Evolutionary conservation across 2,329 filamentous ascomycete genomes (phyloP), one percentile per base, ranked within the genome.

Genomic region (Diaporthe vexans): DNA sequence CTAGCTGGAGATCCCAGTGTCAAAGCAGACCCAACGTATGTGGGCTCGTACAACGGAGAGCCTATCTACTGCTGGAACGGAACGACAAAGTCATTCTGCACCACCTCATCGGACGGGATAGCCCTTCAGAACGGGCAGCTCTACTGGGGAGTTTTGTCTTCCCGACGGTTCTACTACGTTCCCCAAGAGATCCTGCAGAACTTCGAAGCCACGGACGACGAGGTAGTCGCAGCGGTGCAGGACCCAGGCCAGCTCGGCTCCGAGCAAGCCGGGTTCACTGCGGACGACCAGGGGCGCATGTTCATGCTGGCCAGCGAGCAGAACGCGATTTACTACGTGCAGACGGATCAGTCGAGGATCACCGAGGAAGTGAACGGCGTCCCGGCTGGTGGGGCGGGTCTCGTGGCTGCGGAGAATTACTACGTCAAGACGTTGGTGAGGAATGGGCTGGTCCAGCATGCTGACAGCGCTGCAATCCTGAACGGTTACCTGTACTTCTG

Each of bases 271-370:
- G 84, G 84, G 9, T 83, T 85, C 76, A 84, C 83, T 3, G 83
- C 84, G 4, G 84, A 85, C 72, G 83, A 84, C 73, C 79, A 79
- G 17, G 84, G 84, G 1, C 78, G 83, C 1, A 80, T 86, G 11
- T 85, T 85, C 74, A 83, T 86, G 69, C 76, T 81, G 40, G 83
- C 84, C 9, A 82, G 80, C 71, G 84, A 86, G 77, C 84, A 85
- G 57, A 86, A 86, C 73, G 82, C 84, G 7, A 84, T 86, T 52
- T 84, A 83, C 77, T 85, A 85, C 70, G 82, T 85, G 65, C 81
- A 85, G 73, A 84, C 82, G 4, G 75, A 80, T 24, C 80, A 83
- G 74, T 77, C 79, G 2, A 77, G 82, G 70, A 78, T 82, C 21
- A 81, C 81, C 17, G 77, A 79, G 72, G 81, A 80, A 15, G 79